Evolutionary conservation across 2,329 filamentous ascomycete species (phyloP), one percentile per base, ranked within the genome.

Genomic region (Fusarium xyrophilum): DNA sequence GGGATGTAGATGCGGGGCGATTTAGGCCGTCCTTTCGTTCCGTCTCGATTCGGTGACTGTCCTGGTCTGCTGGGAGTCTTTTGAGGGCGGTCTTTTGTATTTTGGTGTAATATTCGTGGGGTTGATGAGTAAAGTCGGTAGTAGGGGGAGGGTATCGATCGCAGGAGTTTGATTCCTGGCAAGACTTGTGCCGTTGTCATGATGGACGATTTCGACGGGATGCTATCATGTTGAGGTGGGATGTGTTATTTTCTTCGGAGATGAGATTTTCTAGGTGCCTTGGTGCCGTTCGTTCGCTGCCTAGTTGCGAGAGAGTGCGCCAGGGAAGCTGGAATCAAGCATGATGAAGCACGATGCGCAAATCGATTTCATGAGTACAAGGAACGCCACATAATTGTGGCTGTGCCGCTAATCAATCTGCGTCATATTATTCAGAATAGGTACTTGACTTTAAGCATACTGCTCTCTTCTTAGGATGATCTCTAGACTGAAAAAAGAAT

Each of bases 141-240:
- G 36, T 60, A 48, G 28, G 61, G 48, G 21, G 65, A 62, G 40
- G 40, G 50, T 25, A 65, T 46, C 14, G 63, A 51, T 25, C 50
- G 43, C 38, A 72, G 30, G 30, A 71, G 59, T 43, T 60, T 61
- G 30, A 50, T 43, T 40, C 58, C 46, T 39, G 66, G 54, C 53
- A 60, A 53, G 56, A 67, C 62, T 65, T 52, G 68, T 63, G 63
- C 59, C 73, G 72, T 65, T 36, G 63, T 53, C 76, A 77, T 78
- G 59, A 65, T 56, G 67, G 51, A 62, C 25, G 39, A 23, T 25
- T n/a, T 38, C 60, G 19, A 40, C 35, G 28, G 38, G 47, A 52
- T 40, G 48, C 40, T 32, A 43, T 62, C 69, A 70, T 76, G 40
- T 68, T 69, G 38, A 43, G 27, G 19, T 44, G 42, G 19, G 17